These are phyloP conservation scores for Yamagishiella unicocca DNA, from an alignment of 139 green algal genomes.

Conservation along the genomic window DNA sequence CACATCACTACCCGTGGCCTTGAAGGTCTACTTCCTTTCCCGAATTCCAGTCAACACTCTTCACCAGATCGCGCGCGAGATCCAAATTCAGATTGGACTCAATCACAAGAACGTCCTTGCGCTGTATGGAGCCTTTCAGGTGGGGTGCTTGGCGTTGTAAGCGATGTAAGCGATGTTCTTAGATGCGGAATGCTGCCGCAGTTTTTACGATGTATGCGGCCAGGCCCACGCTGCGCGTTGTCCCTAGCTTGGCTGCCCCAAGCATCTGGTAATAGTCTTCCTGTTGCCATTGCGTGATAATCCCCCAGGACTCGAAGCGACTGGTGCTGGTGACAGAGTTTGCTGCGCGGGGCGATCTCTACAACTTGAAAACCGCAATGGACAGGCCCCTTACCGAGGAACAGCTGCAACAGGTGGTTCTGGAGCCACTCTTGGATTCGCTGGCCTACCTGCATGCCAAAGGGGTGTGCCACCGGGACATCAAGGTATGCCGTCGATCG, in stretches of 20 bases:
- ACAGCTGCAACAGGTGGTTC: background rate
- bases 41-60: background rate
- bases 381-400: slow-evolving; percentile 1
- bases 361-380: background rate
- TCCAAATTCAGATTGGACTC: background rate
- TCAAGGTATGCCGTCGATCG: background rate
- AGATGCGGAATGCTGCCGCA: too few species aligned
- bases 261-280: background rate
- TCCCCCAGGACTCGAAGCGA: slow-evolving; percentile 12
- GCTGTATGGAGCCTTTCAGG: slow-evolving; percentile 10
- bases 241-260: too few species aligned
- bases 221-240: too few species aligned
- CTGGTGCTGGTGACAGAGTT: slow-evolving; percentile 6
- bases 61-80: slow-evolving; percentile 16
- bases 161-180: too few species aligned
- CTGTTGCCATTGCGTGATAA: background rate
- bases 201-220: too few species aligned
- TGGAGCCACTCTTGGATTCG: slow-evolving; percentile 27
- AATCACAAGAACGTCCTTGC: background rate
- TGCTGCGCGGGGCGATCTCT: background rate
- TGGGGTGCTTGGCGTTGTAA: too few species aligned
- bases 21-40: slow-evolving; percentile 24
- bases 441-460: slow-evolving; percentile 15
- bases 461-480: slow-evolving; percentile 33
- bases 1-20: background rate